Evolutionary conservation across 305 asterid genomes (phyloP), one percentile per base, ranked within the genome.

Genomic region (Fraxinus nigra): DNA sequence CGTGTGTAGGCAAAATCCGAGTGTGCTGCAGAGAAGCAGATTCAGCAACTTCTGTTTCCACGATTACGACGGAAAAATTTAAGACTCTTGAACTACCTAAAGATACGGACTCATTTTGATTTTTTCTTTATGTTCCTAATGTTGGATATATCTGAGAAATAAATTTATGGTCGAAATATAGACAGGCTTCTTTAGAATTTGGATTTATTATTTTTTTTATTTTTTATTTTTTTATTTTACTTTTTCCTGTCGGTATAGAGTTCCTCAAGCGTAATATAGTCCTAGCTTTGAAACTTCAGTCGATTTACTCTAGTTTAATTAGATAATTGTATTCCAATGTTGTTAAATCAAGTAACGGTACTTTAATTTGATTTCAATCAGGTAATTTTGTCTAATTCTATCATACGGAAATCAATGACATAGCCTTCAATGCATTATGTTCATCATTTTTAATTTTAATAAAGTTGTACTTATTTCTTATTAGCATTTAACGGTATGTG

Each of bases 11-110:
- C 90, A 38, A 90, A 86, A 22, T 87, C 97, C 1, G 92, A 85
- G 81, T 81, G 84, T 79, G 93, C 90, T 82, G 97, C 97, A 11
- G 94, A 90, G 84, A 93, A 92, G 85, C 97, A 92, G 89, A 92
- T 93, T 82, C 91, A 86, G 72, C 98, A 89, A 85, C 95, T 93
- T 34, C 81, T 93, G 79, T 93, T 89, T 82, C 93, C 95, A 1
- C 88, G 89, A 83, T 91, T 94, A 0, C 87, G 84, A 37, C 84
- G 93, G 18, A 93, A 89, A 86, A 93, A 85, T 38, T 76, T 88
- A 87, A 85, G 86, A 82, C 86, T 79, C 85, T 76, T 56, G 92
- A 85, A 56, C 84, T 86, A 84, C 56, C 75, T 35, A 67, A 61
- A 75, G 88, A 90, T 67, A 22, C 59, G 0, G 91, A 91, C 80